A percentile compares a stretch with the other conserved stretches of the same genome.
Conservation (phyloP, 192 early-diverging fungal species). For the Powellomyces hirtus region DNA sequence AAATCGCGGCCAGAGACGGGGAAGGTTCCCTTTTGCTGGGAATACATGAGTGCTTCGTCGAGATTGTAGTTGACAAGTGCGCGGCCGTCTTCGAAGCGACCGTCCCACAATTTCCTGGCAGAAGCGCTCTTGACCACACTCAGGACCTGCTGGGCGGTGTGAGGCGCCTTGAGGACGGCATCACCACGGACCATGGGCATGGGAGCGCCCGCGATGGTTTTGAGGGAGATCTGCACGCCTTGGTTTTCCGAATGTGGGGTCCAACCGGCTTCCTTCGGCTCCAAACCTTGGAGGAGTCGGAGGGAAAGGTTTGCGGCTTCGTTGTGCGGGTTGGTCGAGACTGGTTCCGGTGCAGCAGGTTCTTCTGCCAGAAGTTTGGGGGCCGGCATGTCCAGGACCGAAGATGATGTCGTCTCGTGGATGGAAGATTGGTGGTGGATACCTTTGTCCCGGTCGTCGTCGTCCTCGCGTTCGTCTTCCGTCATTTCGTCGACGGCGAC, state of each 20-base stretch:
- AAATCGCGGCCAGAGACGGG: conserved; percentile 37
- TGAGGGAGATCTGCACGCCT: conserved; percentile 28
- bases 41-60: conserved; percentile 22
- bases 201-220: conserved; percentile 16
- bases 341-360: neutral
- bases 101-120: conserved; percentile 42
- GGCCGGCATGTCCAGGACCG: too few species aligned
- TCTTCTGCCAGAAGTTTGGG: neutral
- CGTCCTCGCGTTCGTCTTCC: conserved; percentile 3
- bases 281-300: conserved; percentile 8
- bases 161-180: conserved; percentile 27
- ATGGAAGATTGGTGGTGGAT: too few species aligned
- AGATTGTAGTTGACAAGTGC: conserved; percentile 21
- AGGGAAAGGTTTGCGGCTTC: conserved; percentile 12
- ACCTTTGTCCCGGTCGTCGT: too few species aligned
- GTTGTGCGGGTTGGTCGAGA: conserved; percentile 19
- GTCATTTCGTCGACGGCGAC: neutral
- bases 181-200: conserved; percentile 47
- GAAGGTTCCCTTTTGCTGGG: conserved; percentile 37
- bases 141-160: conserved; percentile 35
- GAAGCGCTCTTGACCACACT: conserved; percentile 32
- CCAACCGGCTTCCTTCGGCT: conserved; percentile 14
- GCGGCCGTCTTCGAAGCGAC: conserved; percentile 34
- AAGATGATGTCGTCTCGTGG: too few species aligned
- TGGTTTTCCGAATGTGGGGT: conserved; percentile 8